Conservation (phyloP, 257 asterid species). For the Salvia rosmarinus region DNA sequence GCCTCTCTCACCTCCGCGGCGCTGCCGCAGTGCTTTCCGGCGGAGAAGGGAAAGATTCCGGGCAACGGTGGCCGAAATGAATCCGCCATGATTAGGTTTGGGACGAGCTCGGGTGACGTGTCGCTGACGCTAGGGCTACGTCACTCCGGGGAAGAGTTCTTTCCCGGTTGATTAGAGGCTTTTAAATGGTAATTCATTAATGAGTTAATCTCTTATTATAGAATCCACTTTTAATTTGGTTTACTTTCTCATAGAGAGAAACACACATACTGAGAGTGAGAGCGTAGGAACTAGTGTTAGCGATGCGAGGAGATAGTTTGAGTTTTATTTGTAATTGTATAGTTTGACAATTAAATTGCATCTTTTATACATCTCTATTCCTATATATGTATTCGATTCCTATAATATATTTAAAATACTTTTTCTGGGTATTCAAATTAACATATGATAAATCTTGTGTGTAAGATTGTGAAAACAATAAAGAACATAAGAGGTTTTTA, state of each 20-base stretch:
- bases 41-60: slow-evolving; percentile 25
- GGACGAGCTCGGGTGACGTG: slow-evolving; percentile 65
- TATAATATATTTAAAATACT: not conserved
- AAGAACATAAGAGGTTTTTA: no score
- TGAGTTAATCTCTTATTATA: not conserved
- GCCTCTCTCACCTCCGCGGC: slow-evolving; percentile 11
- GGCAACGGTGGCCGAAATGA: not conserved
- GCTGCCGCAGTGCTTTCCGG: not conserved
- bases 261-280: slow-evolving; percentile 34
- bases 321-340: slow-evolving; percentile 47
- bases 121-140: slow-evolving; percentile 86
- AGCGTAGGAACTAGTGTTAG: slow-evolving; percentile 23
- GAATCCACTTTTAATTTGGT: no score
- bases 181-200: slow-evolving; percentile 10
- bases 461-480: no score
- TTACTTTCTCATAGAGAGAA: slow-evolving; percentile 26
- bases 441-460: no score
- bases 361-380: not conserved
- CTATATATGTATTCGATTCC: not conserved
- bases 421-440: no score
- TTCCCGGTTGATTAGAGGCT: slow-evolving; percentile 53
- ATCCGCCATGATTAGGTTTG: slow-evolving; percentile 51
- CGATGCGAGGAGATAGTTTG: slow-evolving; percentile 15
- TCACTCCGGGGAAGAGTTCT: slow-evolving; percentile 60
- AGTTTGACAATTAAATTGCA: slow-evolving; percentile 24